Conservation (phyloP, 1,284 basidiomycete genomes). For the Cutaneotrichosporon cutaneum region DNA sequence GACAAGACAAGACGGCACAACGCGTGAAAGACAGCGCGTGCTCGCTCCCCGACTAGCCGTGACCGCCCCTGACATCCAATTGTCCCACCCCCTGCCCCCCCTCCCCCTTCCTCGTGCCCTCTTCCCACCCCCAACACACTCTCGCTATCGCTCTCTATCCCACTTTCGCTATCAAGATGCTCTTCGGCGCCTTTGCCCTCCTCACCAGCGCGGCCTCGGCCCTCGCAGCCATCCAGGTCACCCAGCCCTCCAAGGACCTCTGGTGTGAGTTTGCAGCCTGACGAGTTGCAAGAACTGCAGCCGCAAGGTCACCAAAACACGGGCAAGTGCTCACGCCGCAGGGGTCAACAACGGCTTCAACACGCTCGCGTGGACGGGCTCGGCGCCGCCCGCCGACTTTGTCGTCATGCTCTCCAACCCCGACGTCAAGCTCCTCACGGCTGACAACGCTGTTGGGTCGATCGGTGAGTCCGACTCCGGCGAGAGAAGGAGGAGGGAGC, state of each 20-base stretch:
- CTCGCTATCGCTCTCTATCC: neutral
- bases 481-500: neutral
- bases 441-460: neutral
- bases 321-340: conserved; percentile 19
- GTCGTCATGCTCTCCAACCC: conserved; percentile 36
- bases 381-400: conserved; percentile 29
- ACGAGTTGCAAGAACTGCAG: too few species aligned
- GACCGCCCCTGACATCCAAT: neutral
- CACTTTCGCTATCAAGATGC: conserved; percentile 6
- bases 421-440: conserved; percentile 25
- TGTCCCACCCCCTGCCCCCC: neutral
- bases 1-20: too few species aligned
- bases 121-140: conserved; percentile 3
- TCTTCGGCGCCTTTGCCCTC: conserved; percentile 16
- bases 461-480: conserved; percentile 3
- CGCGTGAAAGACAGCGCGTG: too few species aligned
- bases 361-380: conserved; percentile 41
- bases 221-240: conserved; percentile 9
- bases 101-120: neutral
- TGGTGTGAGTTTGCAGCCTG: conserved; percentile 16
- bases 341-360: conserved; percentile 42
- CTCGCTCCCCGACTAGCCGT: too few species aligned
- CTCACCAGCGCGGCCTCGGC: conserved; percentile 5
- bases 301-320: neutral
- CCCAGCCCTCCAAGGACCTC: conserved; percentile 7